A percentile compares a stretch with the other conserved stretches of the same genome.
phyloP scores from a whole-genome alignment of 2,329 filamentous ascomycete genomes.

The Amauroascus verrucosus region DNA sequence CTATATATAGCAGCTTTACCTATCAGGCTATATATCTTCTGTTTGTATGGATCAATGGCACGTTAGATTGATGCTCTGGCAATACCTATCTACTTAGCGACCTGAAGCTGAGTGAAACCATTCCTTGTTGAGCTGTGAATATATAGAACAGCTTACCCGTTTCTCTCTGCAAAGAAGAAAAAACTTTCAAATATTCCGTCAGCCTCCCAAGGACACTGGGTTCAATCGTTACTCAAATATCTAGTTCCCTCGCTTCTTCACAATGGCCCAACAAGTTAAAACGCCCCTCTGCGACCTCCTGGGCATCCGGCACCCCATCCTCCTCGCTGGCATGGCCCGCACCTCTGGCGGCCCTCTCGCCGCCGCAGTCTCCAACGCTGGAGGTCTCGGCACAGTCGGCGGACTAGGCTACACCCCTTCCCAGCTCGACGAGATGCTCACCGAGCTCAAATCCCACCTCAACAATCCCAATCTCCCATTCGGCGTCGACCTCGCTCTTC shows the following conservation, averaged over 20 bases:
- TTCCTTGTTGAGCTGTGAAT: too few relatives aligned
- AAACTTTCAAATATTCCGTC: too few relatives aligned
- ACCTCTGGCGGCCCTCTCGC: slow-evolving; percentile 69
- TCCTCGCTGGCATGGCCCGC: slow-evolving; percentile 89
- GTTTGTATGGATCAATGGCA: too few relatives aligned
- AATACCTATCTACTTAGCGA: too few relatives aligned
- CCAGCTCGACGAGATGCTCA: slow-evolving; percentile 68
- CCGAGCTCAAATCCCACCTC: slow-evolving; percentile 72
- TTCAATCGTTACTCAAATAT: too few relatives aligned
- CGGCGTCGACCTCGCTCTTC: slow-evolving; percentile 82
- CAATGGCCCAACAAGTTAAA: slow-evolving; percentile 42
- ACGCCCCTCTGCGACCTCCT: slow-evolving; percentile 72
- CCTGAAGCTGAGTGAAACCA: too few relatives aligned
- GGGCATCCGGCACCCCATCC: slow-evolving; percentile 74
- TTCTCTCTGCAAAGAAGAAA: too few relatives aligned
- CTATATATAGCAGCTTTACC: too few relatives aligned
- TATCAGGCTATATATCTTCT: too few relatives aligned
- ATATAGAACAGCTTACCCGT: too few relatives aligned
- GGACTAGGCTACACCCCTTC: slow-evolving; percentile 60
- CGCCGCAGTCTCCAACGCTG: slow-evolving; percentile 79
- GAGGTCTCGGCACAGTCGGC: slow-evolving; percentile 59
- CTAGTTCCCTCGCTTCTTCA: background rate
- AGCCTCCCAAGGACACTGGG: too few relatives aligned
- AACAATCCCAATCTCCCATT: slow-evolving; percentile 61
- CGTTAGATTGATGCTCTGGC: too few relatives aligned